Evolutionary conservation across 192 early-diverging fungal species (phyloP), one percentile per base, ranked within the genome.

Genomic region (Dissophora ornata): DNA sequence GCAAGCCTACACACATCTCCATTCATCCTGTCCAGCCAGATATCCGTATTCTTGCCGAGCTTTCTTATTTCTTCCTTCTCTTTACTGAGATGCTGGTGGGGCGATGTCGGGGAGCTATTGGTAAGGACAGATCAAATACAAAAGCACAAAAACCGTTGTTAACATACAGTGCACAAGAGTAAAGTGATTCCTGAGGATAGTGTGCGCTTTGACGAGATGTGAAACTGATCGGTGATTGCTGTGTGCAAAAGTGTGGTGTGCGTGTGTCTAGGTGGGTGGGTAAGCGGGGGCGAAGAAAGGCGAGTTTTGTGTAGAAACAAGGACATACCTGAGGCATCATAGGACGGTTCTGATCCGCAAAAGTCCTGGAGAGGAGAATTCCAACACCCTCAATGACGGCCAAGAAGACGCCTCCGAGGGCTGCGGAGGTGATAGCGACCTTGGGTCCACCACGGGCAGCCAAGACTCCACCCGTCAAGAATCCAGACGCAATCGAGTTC

Each of bases 381-480:
- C 93, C 92, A 6, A 95, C 90, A 68, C 98, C 98, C 80, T 99
- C 98, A 82, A 99, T 96, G 57, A 97, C 85, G 36, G 94, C 97
- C 63, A 99, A 82, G 50, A 98, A 87, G 36, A 92, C 85, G 59
- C 95, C 97, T 42, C 97, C 96, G 80, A 99, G 89, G 11, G 92
- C 92, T 6, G 96, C 98, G 24, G 93, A 95, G 29, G 71, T 69
- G 22, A 81, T 21, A 26, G 65, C 74, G 25, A 65, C 69, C 67
- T 82, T 82, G 62, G 86, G 85, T 45, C 91, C 93, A 63, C 89
- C 91, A 68, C 98, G 90, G 28, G 93, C 95, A 48, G 98, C 96
- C 47, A 99, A 80, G 55, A 97, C 86, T 10, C 94, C 98, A 44
- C 98, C 97, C 1, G 98, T 98, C 48, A 96, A 88, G 50, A 93